Percentiles rank a stretch among this genome's conserved stretches.
Conservation (phyloP, 495 filamentous ascomycete species). For the Xylaria telfairii region DNA sequence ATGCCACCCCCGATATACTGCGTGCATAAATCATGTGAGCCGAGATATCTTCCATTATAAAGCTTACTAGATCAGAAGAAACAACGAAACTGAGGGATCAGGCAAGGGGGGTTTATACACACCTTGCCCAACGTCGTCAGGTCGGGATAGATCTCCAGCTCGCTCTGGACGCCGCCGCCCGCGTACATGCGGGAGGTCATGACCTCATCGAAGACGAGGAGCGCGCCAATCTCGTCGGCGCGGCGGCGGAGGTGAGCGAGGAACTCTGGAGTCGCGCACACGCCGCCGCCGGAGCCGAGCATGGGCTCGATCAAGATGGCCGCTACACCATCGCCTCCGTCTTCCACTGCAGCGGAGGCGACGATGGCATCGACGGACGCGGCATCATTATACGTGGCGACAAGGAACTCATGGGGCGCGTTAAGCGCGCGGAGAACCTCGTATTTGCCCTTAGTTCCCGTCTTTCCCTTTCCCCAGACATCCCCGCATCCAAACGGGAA, state of each 20-base stretch:
- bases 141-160: slow-evolving; percentile 57
- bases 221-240: slow-evolving; percentile 43
- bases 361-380: slow-evolving; percentile 45
- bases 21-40: neutral
- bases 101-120: neutral
- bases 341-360: slow-evolving; percentile 19
- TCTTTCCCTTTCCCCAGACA: slow-evolving; percentile 15
- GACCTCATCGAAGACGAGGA: slow-evolving; percentile 71
- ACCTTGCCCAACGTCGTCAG: slow-evolving; percentile 66
- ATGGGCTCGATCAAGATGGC: slow-evolving; percentile 66
- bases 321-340: slow-evolving; percentile 45
- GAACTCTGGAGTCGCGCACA: slow-evolving; percentile 54
- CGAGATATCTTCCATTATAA: neutral
- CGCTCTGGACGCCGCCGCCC: slow-evolving; percentile 51
- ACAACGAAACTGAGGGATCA: neutral
- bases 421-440: slow-evolving; percentile 22
- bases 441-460: neutral
- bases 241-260: slow-evolving; percentile 40
- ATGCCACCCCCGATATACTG: slow-evolving; percentile 66
- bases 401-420: slow-evolving; percentile 51
- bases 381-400: slow-evolving; percentile 59
- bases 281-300: slow-evolving; percentile 62
- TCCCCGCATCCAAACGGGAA: slow-evolving; percentile 40
- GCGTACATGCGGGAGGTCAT: slow-evolving; percentile 62
- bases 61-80: neutral